Evolutionary conservation across 2,329 filamentous ascomycete genomes (phyloP).

Genomic region (Aspergillus sp.): DNA sequence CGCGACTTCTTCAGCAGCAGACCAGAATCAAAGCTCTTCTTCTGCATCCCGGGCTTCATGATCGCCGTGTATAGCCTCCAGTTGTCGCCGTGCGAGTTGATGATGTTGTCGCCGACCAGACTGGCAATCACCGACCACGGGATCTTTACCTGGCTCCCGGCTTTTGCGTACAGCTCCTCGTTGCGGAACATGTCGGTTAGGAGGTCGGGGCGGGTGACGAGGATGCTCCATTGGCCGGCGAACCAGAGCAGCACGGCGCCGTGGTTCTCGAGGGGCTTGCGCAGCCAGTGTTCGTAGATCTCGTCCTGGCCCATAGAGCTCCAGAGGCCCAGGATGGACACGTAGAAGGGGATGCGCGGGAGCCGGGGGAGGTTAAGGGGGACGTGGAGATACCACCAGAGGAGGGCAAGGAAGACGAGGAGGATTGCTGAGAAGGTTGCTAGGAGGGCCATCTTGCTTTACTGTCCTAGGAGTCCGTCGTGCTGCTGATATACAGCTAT

Average conservation of each 20-base stretch:
- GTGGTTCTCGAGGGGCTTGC: slow-evolving; percentile 15
- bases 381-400: slow-evolving; percentile 16
- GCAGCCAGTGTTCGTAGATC: slow-evolving; percentile 18
- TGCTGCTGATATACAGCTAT: neutral
- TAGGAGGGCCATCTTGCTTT: neutral
- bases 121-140: slow-evolving; percentile 31
- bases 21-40: slow-evolving; percentile 14
- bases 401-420: slow-evolving; percentile 3
- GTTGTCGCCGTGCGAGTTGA: slow-evolving; percentile 27
- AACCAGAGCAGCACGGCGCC: slow-evolving; percentile 43
- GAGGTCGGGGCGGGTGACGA: slow-evolving; percentile 38
- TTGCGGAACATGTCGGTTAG: slow-evolving; percentile 32
- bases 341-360: slow-evolving; percentile 16
- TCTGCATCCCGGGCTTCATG: slow-evolving; percentile 30
- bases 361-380: slow-evolving; percentile 13
- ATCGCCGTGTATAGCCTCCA: slow-evolving; percentile 30
- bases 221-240: slow-evolving; percentile 41
- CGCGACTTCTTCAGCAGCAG: slow-evolving; percentile 15
- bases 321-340: slow-evolving; percentile 17
- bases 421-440: slow-evolving; percentile 2
- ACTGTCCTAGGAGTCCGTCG: neutral
- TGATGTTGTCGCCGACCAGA: slow-evolving; percentile 34
- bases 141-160: slow-evolving; percentile 36
- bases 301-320: slow-evolving; percentile 17
- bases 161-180: slow-evolving; percentile 25